phyloP scores from a whole-genome alignment of 1,139 yeast species.

The Geotrichum carabidarum region DNA sequence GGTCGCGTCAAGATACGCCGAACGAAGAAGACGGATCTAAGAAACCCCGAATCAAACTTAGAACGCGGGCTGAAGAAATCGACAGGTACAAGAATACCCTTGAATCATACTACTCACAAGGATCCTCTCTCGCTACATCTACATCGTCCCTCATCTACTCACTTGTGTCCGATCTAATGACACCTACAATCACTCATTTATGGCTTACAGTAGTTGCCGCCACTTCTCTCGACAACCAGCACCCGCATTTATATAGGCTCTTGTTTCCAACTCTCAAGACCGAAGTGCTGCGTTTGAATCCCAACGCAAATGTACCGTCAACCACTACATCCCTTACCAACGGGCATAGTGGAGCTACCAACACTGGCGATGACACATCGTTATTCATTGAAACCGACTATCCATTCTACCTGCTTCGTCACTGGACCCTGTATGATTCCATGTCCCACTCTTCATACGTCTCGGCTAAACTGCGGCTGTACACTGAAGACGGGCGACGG shows the following conservation, averaged over 20 bases:
- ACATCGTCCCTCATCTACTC: constrained; percentile 77
- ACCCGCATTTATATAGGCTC: constrained; percentile 71
- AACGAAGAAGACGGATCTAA: background rate
- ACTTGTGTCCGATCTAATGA: constrained; percentile 71
- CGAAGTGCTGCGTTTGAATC: constrained; percentile 71
- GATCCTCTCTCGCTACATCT: constrained; percentile 72
- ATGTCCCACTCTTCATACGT: constrained; percentile 86
- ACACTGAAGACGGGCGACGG: constrained; percentile 91
- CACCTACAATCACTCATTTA: constrained; percentile 59
- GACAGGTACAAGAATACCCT: constrained; percentile 50
- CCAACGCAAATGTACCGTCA: constrained; percentile 61
- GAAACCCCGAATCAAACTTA: constrained; percentile 9
- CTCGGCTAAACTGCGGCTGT: constrained; percentile 76
- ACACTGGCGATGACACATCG: constrained; percentile 54
- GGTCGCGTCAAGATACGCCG: constrained; percentile 1
- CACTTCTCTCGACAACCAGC: constrained; percentile 68
- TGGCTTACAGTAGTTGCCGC: constrained; percentile 92
- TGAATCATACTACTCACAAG: constrained; percentile 72
- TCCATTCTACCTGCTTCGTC: constrained; percentile 77
- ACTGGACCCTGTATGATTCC: constrained; percentile 89
- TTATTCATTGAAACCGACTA: constrained; percentile 76
- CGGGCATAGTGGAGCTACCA: constrained; percentile 33
- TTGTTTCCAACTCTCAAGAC: constrained; percentile 71
- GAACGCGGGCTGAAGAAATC: constrained; percentile 14
- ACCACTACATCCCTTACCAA: constrained; percentile 48